Percentiles rank a stretch among this genome's conserved stretches.
These are phyloP conservation scores for Millerozyma miso DNA, from an alignment of 805 yeast genomes.

Conservation along the genomic window DNA sequence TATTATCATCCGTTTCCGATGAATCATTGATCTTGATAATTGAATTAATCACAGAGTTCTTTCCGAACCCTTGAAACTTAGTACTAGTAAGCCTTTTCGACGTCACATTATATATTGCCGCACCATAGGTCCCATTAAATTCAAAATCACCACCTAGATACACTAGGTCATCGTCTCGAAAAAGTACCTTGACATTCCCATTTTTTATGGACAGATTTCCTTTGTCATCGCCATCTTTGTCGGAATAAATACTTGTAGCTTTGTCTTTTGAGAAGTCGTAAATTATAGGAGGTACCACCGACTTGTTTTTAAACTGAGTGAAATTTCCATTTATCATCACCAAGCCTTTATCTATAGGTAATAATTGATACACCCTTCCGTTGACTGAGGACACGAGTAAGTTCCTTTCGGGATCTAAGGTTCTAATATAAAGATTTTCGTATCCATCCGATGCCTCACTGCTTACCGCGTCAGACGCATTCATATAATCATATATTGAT, in stretches of 20 bases:
- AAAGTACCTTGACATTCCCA: slow-evolving; percentile 32
- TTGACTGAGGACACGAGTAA: slow-evolving; percentile 24
- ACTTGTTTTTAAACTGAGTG: slow-evolving; percentile 24
- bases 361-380: slow-evolving; percentile 27
- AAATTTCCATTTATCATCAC: slow-evolving; percentile 34
- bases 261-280: slow-evolving; percentile 25
- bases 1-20: slow-evolving; percentile 19
- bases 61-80: slow-evolving; percentile 75
- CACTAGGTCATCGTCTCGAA: slow-evolving; percentile 42
- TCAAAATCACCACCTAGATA: slow-evolving; percentile 80
- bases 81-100: slow-evolving; percentile 40
- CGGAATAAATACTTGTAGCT: slow-evolving; percentile 19
- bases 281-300: slow-evolving; percentile 30
- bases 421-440: slow-evolving; percentile 15
- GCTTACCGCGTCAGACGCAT: slow-evolving; percentile 21
- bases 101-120: slow-evolving; percentile 57
- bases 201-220: slow-evolving; percentile 13
- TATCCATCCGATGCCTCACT: slow-evolving; percentile 4
- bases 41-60: slow-evolving; percentile 54
- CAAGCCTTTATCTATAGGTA: slow-evolving; percentile 5
- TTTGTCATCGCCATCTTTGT: slow-evolving; percentile 10
- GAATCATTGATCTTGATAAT: slow-evolving; percentile 46
- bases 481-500: slow-evolving; percentile 22
- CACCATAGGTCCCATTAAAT: slow-evolving; percentile 51
- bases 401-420: slow-evolving; percentile 14